Percentiles rank a stretch among this genome's conserved stretches.
phyloP scores from a whole-genome alignment of 2,329 filamentous ascomycete species.

The Chrysoporthe deuterocubensis region DNA sequence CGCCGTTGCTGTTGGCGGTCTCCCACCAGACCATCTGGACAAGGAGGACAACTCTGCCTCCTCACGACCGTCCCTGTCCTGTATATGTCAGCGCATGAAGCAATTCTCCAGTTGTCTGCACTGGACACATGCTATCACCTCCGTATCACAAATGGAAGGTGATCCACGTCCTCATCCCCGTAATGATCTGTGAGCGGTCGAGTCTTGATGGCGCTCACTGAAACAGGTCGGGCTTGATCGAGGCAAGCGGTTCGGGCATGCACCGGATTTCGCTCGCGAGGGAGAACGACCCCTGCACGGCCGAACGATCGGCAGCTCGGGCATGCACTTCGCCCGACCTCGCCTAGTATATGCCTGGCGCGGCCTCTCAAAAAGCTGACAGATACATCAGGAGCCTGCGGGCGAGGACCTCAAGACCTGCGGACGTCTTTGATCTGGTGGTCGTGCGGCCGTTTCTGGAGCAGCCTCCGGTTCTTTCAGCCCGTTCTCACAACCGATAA shows the following conservation, averaged over 20 bases:
- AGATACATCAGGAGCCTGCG: not conserved
- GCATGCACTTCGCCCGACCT: slow-evolving; percentile 16
- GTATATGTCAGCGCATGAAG: not conserved
- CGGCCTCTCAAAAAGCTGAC: slow-evolving; percentile 3
- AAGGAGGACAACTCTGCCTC: not conserved
- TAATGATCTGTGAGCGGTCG: not conserved
- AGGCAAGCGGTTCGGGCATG: slow-evolving; percentile 16
- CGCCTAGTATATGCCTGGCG: not conserved
- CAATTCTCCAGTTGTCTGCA: no score
- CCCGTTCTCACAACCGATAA: no score
- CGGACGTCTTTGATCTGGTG: not conserved
- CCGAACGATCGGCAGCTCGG: slow-evolving; percentile 18
- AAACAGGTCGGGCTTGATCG: not conserved
- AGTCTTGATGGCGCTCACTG: not conserved
- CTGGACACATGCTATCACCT: not conserved
- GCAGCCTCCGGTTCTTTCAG: not conserved
- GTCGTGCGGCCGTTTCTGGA: not conserved
- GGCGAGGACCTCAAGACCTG: not conserved
- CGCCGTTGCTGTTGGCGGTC: no score
- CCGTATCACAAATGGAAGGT: not conserved
- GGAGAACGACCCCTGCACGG: slow-evolving; percentile 8
- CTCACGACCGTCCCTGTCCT: not conserved
- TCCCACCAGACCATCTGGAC: not conserved
- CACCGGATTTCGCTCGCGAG: not conserved
- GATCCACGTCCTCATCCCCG: not conserved